Conservation (phyloP, 2,329 filamentous ascomycete species). For the Colletotrichum lentis region DNA sequence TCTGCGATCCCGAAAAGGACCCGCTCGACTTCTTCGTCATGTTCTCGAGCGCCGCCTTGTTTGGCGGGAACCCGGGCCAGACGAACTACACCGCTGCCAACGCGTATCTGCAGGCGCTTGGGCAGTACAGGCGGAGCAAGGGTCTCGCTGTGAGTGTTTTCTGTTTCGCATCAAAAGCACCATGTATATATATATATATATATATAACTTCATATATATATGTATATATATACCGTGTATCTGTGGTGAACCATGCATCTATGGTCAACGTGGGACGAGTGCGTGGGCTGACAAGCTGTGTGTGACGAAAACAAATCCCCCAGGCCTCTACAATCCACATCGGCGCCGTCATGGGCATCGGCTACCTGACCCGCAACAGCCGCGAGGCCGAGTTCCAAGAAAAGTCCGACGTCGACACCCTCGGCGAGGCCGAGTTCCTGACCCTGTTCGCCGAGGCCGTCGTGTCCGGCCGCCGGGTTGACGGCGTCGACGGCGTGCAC, state of each 20-base stretch:
- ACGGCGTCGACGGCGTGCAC: not conserved
- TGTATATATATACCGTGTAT: too few species aligned
- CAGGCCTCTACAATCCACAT: conserved; percentile 48
- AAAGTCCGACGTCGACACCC: conserved; percentile 25
- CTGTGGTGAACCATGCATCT: too few species aligned
- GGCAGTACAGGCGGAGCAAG: conserved; percentile 45
- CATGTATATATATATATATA: too few species aligned
- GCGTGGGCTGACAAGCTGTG: too few species aligned
- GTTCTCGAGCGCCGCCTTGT: conserved; percentile 41
- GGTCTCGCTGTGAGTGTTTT: conserved; percentile 46
- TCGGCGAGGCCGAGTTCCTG: conserved; percentile 48
- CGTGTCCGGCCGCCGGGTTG: conserved; percentile 43
- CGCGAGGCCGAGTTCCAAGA: conserved; percentile 28
- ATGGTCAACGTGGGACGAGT: too few species aligned
- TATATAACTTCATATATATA: too few species aligned
- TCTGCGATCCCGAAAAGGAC: conserved; percentile 35
- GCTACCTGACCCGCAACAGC: conserved; percentile 48
- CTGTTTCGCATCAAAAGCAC: too few species aligned
- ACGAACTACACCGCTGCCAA: conserved; percentile 57
- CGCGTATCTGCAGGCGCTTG: conserved; percentile 51
- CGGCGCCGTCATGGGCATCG: conserved; percentile 51
- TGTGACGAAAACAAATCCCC: too few species aligned
- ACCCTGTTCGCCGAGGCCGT: conserved; percentile 55
- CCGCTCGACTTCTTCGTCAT: conserved; percentile 50
- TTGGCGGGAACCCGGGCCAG: conserved; percentile 49